Evolutionary conservation across 2,329 filamentous ascomycete genomes (phyloP).

Genomic region (Nigrograna mackinnonii): DNA sequence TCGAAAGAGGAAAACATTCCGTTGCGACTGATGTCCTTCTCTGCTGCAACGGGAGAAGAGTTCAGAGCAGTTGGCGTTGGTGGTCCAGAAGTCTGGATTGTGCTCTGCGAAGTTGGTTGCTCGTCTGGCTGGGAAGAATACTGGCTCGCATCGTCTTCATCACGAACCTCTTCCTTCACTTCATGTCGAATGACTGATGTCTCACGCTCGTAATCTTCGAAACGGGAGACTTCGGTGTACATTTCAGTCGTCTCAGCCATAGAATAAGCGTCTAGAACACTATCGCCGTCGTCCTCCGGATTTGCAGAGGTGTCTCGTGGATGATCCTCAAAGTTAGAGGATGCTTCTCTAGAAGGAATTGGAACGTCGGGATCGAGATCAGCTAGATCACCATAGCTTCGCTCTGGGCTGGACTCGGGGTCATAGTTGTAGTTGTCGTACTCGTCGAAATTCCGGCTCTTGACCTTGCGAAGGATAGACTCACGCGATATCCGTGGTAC

Average conservation of each 20-base stretch:
- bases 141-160: slow-evolving; percentile 57
- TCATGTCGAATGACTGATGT: slow-evolving; percentile 62
- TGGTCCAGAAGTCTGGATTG: slow-evolving; percentile 46
- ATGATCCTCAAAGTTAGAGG: slow-evolving; percentile 61
- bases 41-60: slow-evolving; percentile 29
- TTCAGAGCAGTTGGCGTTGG: slow-evolving; percentile 48
- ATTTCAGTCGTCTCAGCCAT: slow-evolving; percentile 62
- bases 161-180: slow-evolving; percentile 27
- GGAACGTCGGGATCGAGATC: slow-evolving; percentile 83
- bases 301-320: slow-evolving; percentile 65
- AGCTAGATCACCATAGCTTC: slow-evolving; percentile 55
- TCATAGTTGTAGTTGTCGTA: slow-evolving; percentile 41
- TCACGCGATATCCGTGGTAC: slow-evolving; percentile 86
- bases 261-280: slow-evolving; percentile 63
- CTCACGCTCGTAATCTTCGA: slow-evolving; percentile 48
- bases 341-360: slow-evolving; percentile 81
- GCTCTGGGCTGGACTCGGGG: slow-evolving; percentile 59
- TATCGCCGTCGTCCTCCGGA: slow-evolving; percentile 54
- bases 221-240: slow-evolving; percentile 54
- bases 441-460: slow-evolving; percentile 62
- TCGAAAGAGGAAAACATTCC: slow-evolving; percentile 55
- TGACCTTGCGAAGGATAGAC: slow-evolving; percentile 87
- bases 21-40: slow-evolving; percentile 35
- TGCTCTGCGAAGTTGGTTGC: slow-evolving; percentile 36
- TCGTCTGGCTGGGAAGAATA: slow-evolving; percentile 54